Evolutionary conservation across 495 filamentous ascomycete species (phyloP), one percentile per base, ranked within the genome.

Genomic region (Xanthoparmelia taractica): DNA sequence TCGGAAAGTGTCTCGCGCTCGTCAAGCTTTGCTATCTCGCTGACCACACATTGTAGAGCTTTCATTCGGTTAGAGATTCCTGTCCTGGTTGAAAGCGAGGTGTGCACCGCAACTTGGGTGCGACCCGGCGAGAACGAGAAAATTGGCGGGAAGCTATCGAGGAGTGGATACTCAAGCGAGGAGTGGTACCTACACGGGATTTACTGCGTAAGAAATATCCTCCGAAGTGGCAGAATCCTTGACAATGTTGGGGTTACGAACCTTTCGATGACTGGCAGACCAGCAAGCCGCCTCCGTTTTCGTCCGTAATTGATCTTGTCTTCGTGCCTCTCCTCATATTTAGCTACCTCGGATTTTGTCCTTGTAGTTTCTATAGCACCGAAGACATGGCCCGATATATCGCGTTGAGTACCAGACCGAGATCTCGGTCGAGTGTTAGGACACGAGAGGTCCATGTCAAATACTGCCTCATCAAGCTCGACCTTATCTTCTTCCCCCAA

Each of bases 1-100:
- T 96, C 92, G 8, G 84, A 81, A 40, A 98, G 78, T 17, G 78
- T 79, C 74, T 98, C 94, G 15, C 89, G 82, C 66, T 97, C 92
- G 63, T 92, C 88, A 11, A 96, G 68, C 4, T 80, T 79, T 34
- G 91, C 79, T 57, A 81, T 70, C 52, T 81, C 68, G 31, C 80
- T 73, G 6, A 89, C 85, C 8, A 83, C 78, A 25, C 74, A 73
- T 65, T 88, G 84, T 31, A 96, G 71, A 1, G 67, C 70, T 70
- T 87, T 88, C n/a, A 97, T 76, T 41, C 81, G 82, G 20, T 80
- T 77, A 7, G 84, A 84, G 17, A 92, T 86, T 1, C 84, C 81
- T 10, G 89, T 83, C 29, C 90, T 89, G 2, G 89, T 87, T 3
- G 90, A 88, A 57, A 98, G 74, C 7, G 84, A 82, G 50, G 85